Base-by-base conservation (phyloP, 148 eudicot genomes). In the Silene latifolia region DNA sequence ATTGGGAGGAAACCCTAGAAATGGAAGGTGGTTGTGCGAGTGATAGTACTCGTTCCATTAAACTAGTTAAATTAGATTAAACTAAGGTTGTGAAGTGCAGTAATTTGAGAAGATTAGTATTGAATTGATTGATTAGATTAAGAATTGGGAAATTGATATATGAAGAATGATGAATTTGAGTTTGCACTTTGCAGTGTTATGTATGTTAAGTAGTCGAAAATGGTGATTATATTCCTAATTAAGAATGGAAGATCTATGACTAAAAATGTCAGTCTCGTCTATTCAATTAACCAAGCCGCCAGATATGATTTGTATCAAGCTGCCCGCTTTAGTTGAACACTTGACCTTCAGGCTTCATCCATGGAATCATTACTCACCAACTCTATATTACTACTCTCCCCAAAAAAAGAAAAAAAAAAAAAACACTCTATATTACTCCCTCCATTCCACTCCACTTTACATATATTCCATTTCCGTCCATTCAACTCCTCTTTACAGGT, bases 1-100 rank as follows among this genome's bases (percentile, higher is more conserved):
- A 46, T 44, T 71, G 63, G 42, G 68, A 39, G 17, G 84, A 80
- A 85, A 86, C 80, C 87, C 89, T 78, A 75, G 84, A 70, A 47
- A 23, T 46, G 4, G 58, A 18, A 18, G 74, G 48, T 51, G 69
- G 4, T 70, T 53, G 72, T 25, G 32, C 63, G 71, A 76, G 12
- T 8, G 85, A 78, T 63, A 76, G 4, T 21, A 63, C 75, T 21
- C 81, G 69, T 32, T 84, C 87, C 87, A 84, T 84, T 9, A 2
- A 32, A 42, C 29, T 47, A 65, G 24, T 6, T 39, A 39, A 8
- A 69, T 44, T 47, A 24, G 27, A 23, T 17, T 25, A 53, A 69
- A 70, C 12, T 21, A 2, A 23, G 29, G 29, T 27, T 27, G 29
- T 27, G 29, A 27, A 60, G 23, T 9, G 12, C 14, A 27, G 18